Evolutionary conservation across 23 red algal species (phyloP), one percentile per base, ranked within the genome.

Genomic region (Agarophyton chilense): DNA sequence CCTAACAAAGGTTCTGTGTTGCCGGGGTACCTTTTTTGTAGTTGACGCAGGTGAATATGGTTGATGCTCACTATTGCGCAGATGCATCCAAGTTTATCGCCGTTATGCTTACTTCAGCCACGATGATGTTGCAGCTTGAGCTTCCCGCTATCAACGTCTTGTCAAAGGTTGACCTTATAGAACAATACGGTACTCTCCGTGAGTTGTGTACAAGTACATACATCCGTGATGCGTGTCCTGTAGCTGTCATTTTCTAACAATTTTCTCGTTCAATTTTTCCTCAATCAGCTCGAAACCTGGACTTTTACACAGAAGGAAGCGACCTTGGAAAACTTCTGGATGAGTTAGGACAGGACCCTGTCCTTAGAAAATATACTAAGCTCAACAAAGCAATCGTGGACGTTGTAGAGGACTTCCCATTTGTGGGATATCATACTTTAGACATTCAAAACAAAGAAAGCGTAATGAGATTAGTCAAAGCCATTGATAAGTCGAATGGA

Each of bases 71-170:
- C 38, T 84, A 90, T 56, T 95, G 93, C 79, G 49, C 68, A 17
- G 96, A 98, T 68, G 46, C 93, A 1, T 62, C 57, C 28, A 95
- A 95, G 33, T 98, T 85, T 66, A 72, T 98, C 7, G 86, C 93
- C 18, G 92, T 89, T 16, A 85, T 93, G 71, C 52, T 98, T 24
- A 83, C 83, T 5, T 87, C 93, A 5, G 55, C 88, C n/a, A 94
- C 88, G 25, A 79, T 91, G 32, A 98, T 98, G 92, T 32, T 98
- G 36, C 88, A 95, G 44, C 51, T 98, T 25, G 96, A 95, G 66
- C 88, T 95, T 65, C 96, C 96, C 26, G 88, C 91, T 11, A 89
- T 98, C 2, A 98, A 98, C 64, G 85, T 98, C 57, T 60, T 98
- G 7, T 93, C 76, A 35, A 98, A 98, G 77, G 64, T 95, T 83